Evolutionary conservation across 176 grass and related monocot species (phyloP).

Genomic region (Eremochloa ophiuroides): DNA sequence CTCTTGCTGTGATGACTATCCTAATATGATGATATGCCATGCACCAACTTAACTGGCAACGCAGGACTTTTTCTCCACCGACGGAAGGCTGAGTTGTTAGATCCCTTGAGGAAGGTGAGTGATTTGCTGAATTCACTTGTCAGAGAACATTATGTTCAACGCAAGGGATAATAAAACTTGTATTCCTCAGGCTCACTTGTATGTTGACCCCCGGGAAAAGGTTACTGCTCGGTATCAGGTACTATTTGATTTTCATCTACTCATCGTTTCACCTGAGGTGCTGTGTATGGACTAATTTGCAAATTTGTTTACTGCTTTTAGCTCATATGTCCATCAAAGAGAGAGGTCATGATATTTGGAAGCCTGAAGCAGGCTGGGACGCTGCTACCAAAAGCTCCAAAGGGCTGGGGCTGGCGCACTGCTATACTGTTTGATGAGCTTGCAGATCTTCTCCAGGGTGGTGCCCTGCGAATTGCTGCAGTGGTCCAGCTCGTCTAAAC

Average conservation of each 20-base stretch:
- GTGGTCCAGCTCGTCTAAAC: conserved; percentile 83
- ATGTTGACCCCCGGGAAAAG: conserved; percentile 83
- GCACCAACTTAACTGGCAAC: conserved; percentile 11
- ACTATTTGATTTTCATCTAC: background rate
- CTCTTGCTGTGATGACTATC: background rate
- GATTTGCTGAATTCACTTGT: conserved; percentile 1
- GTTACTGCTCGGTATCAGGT: conserved; percentile 98
- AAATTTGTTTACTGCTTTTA: conserved; percentile 19
- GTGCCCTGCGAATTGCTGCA: conserved; percentile 71
- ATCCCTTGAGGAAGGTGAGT: conserved; percentile 83
- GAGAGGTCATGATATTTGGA: conserved; percentile 89
- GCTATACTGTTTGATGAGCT: conserved; percentile 91
- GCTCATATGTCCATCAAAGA: conserved; percentile 97
- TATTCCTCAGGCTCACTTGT: conserved; percentile 66
- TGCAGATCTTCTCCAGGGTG: conserved; percentile 81
- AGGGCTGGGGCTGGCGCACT: conserved; percentile 99
- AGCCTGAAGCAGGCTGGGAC: conserved; percentile 93
- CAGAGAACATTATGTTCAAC: background rate
- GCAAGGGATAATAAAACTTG: conserved; percentile 7
- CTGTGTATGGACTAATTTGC: background rate
- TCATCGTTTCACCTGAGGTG: background rate
- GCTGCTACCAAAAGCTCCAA: conserved; percentile 86
- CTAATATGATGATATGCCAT: background rate
- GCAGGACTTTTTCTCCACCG: conserved; percentile 93
- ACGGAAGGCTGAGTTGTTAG: conserved; percentile 79